Evolutionary conservation across 2,329 filamentous ascomycete genomes (phyloP).

Genomic region (Neurospora crassa): DNA sequence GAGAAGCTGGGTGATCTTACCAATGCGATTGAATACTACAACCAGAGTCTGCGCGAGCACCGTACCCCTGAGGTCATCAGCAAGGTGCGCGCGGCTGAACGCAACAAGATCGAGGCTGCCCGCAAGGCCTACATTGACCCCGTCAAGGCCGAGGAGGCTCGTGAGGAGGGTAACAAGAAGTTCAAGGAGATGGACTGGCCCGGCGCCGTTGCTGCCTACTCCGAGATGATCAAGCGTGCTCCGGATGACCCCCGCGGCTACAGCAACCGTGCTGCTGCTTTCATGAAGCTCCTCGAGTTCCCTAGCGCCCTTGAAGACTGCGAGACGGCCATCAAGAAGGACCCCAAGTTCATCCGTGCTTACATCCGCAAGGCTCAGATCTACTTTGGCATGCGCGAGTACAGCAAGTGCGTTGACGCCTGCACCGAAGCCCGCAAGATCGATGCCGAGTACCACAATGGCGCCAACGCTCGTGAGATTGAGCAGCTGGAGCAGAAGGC

Average conservation of each 20-base stretch:
- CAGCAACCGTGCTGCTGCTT: slow-evolving; percentile 92
- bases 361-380: slow-evolving; percentile 96
- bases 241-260: slow-evolving; percentile 90
- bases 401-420: slow-evolving; percentile 86
- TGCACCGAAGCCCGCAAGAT: slow-evolving; percentile 72
- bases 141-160: slow-evolving; percentile 86
- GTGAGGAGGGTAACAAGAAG: slow-evolving; percentile 88
- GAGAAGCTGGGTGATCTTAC: slow-evolving; percentile 78
- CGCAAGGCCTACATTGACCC: slow-evolving; percentile 80
- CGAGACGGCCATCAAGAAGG: slow-evolving; percentile 80
- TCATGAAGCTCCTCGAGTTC: slow-evolving; percentile 95
- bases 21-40: slow-evolving; percentile 79
- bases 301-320: slow-evolving; percentile 90
- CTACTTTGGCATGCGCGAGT: slow-evolving; percentile 95
- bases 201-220: slow-evolving; percentile 85
- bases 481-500: slow-evolving; percentile 93
- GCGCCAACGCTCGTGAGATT: slow-evolving; percentile 83
- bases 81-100: slow-evolving; percentile 87
- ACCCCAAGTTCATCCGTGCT: slow-evolving; percentile 85
- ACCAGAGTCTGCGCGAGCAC: slow-evolving; percentile 91
- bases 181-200: slow-evolving; percentile 98
- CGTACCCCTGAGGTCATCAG: slow-evolving; percentile 87
- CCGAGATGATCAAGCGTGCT: slow-evolving; percentile 92
- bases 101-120: slow-evolving; percentile 67
- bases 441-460: slow-evolving; percentile 57